These are phyloP conservation scores for Elaeis guineensis DNA, from an alignment of 176 grass and related monocot genomes.

Conservation along the genomic window DNA sequence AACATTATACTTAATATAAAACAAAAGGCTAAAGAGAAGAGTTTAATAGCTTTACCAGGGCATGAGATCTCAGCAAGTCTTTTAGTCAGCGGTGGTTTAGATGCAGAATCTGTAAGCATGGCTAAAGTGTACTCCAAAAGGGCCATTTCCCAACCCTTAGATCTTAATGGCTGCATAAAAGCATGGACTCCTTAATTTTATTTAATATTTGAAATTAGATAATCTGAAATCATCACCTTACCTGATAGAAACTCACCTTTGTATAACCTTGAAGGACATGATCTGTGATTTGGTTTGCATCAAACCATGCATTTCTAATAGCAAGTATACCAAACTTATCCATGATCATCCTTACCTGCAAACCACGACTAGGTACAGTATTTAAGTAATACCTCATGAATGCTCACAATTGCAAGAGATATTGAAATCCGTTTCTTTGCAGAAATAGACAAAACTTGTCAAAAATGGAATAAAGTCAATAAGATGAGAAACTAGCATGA, in stretches of 20 bases:
- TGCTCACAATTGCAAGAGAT: no score
- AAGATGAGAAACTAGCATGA: no score
- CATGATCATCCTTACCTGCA: slow-evolving; percentile 65
- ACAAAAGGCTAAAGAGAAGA: background rate
- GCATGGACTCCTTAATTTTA: background rate
- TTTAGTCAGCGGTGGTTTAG: slow-evolving; percentile 48
- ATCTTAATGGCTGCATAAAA: slow-evolving; percentile 55
- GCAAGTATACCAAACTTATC: slow-evolving; percentile 75
- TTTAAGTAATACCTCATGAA: no score
- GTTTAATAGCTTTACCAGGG: slow-evolving; percentile 39
- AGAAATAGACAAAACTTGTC: no score
- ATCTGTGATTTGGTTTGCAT: slow-evolving; percentile 73
- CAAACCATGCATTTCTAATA: slow-evolving; percentile 70
- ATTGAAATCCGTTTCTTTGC: no score
- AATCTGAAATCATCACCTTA: background rate
- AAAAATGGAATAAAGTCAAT: no score
- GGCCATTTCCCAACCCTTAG: slow-evolving; percentile 78
- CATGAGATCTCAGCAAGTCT: slow-evolving; percentile 80
- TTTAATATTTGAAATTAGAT: no score
- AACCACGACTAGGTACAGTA: slow-evolving; percentile 15
- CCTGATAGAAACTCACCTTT: slow-evolving; percentile 43
- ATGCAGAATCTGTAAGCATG: slow-evolving; percentile 54
- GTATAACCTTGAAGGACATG: slow-evolving; percentile 82
- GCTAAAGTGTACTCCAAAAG: slow-evolving; percentile 77
- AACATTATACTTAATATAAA: background rate